Evolutionary conservation across 2,329 filamentous ascomycete genomes (phyloP), one percentile per base, ranked within the genome.

Genomic region (Claviceps citrina): DNA sequence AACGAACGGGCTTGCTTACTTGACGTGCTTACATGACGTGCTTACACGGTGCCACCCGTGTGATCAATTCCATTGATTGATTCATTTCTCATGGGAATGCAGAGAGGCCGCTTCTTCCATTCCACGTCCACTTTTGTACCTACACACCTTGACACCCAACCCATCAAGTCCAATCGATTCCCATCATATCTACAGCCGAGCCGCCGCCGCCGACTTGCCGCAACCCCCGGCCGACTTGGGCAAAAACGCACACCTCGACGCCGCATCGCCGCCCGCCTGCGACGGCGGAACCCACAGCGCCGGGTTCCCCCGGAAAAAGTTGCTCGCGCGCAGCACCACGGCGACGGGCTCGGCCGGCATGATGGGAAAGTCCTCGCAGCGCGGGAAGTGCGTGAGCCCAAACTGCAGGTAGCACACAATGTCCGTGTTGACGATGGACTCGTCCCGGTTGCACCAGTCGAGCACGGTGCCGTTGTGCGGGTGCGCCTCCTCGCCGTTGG

Each of bases 351-450:
- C 76, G 49, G 67, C 69, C 0, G 76, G 76, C 77, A 81, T 81
- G 31, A 81, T 71, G 1, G 76, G 76, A 57, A 79, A 81, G 51
- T 81, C 76, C 50, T 80, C 76, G 19, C 73, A 64, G 5, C 76
- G 62, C 0, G 75, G 74, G 20, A 78, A 68, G 48, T 78, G 73
- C 27, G 73, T 78, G 36, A 78, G 66, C 18, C 73, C 58, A 46
- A 62, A 63, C 25, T 67, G 64, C 10, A 68, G 56, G 63, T 66
- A 73, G 34, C 71, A 59, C 13, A 73, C 67, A 39, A 70, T 59
- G 43, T 70, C 65, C 4, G 64, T 61, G 47, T 75, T 66, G 35
- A 65, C 60, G 5, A 67, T 62, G 47, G 61, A 55, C 31, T 76
- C 70, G 7, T 66, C 62, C 6, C 67, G 56, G 27, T 56, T 55